phyloP scores from a whole-genome alignment of 257 asterid genomes.

The Rehmannia glutinosa region DNA sequence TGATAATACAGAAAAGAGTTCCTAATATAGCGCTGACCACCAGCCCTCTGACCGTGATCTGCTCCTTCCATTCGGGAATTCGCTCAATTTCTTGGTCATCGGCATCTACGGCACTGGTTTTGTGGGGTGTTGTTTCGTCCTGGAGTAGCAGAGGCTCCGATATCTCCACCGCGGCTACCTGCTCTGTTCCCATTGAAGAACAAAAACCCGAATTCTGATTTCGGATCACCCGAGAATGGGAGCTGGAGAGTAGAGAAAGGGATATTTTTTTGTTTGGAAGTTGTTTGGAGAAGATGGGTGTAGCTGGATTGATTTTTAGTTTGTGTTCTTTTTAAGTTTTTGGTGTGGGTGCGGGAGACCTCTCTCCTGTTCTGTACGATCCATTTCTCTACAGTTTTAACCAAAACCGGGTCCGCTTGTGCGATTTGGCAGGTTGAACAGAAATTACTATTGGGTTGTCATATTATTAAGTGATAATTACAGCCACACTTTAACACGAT shows the following conservation, averaged over 20 bases:
- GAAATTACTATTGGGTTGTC: background rate
- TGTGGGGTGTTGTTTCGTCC: constrained; percentile 19
- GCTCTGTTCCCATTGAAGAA: constrained; percentile 54
- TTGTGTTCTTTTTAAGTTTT: background rate
- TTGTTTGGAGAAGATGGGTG: background rate
- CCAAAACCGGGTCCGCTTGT: background rate
- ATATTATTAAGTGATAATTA: too few species aligned
- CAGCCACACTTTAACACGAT: too few species aligned
- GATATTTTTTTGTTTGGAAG: background rate
- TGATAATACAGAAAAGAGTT: constrained; percentile 75
- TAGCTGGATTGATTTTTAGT: background rate
- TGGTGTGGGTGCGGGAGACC: background rate
- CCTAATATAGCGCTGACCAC: constrained; percentile 83
- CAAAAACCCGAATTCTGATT: background rate
- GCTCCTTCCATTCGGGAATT: constrained; percentile 84
- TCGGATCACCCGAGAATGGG: background rate
- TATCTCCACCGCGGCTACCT: constrained; percentile 45
- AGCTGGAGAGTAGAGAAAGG: background rate
- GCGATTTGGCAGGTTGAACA: background rate
- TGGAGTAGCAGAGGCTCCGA: constrained; percentile 58
- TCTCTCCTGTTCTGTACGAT: constrained; percentile 12
- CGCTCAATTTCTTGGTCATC: constrained; percentile 21
- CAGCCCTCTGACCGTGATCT: constrained; percentile 85
- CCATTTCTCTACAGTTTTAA: constrained; percentile 1
- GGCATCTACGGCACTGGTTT: constrained; percentile 12